Conservation (phyloP, 208 protist species). For the Trypanosoma congolense region DNA sequence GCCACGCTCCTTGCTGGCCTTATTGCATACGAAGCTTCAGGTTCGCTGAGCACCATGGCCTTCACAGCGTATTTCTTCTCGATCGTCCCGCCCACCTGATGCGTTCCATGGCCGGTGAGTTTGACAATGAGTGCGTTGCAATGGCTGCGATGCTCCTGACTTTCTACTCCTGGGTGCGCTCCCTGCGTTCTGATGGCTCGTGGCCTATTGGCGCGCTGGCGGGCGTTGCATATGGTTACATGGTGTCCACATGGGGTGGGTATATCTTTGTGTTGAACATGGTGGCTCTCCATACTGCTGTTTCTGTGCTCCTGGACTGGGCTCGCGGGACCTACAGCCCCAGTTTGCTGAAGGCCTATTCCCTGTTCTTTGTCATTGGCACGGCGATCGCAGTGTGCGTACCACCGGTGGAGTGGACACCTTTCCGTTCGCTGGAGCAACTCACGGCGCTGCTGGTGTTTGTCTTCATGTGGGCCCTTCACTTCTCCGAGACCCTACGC, state of each 20-base stretch:
- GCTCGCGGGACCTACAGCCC: constrained; percentile 67
- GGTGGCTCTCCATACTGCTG: constrained; percentile 92
- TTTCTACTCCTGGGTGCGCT: constrained; percentile 90
- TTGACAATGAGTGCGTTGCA: constrained; percentile 98
- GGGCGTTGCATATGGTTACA: constrained; percentile 83
- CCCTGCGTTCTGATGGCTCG: constrained; percentile 38
- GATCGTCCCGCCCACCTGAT: constrained; percentile 91
- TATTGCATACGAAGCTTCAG: constrained; percentile 63
- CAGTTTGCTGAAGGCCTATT: constrained; percentile 92
- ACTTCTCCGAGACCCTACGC: constrained; percentile 26
- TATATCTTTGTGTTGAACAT: constrained; percentile 98
- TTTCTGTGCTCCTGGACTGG: constrained; percentile 80
- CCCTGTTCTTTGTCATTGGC: constrained; percentile 92
- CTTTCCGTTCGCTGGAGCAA: constrained; percentile 93
- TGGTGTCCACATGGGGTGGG: constrained; percentile 95
- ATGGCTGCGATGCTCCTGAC: constrained; percentile 95
- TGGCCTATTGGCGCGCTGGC: constrained; percentile 50
- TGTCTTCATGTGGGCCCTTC: constrained; percentile 29
- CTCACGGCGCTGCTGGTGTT: constrained; percentile 90
- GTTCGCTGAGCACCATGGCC: constrained; percentile 77
- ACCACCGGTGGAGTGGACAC: constrained; percentile 91
- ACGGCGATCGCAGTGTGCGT: constrained; percentile 93
- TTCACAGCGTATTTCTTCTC: constrained; percentile 77
- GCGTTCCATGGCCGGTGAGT: constrained; percentile 97
- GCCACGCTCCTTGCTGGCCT: constrained; percentile 83